These are phyloP conservation scores for Mortierella hygrophila DNA, from an alignment of 192 early-diverging fungal species.

Conservation along the genomic window DNA sequence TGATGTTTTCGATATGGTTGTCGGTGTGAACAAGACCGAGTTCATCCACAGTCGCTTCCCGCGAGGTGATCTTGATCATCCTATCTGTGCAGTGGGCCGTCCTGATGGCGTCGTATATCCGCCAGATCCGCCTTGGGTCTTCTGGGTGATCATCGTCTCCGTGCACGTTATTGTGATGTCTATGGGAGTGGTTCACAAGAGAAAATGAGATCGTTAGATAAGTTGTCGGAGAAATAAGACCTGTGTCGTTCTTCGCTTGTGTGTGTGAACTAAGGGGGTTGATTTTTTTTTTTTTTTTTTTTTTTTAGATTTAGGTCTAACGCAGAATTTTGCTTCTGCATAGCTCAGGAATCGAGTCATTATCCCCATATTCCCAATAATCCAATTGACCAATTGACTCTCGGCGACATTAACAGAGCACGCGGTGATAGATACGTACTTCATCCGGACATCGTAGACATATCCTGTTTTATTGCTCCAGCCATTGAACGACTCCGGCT, in stretches of 20 bases:
- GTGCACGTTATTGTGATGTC: slow-evolving; percentile 70
- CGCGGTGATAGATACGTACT: slow-evolving; percentile 9
- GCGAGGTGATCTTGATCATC: slow-evolving; percentile 60
- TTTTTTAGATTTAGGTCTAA: background rate
- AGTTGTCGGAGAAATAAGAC: background rate
- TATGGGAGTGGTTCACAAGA: background rate
- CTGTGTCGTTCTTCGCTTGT: background rate
- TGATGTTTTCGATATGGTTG: slow-evolving; percentile 62
- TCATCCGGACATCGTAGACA: slow-evolving; percentile 54
- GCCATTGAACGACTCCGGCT: slow-evolving; percentile 36
- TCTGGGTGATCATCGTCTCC: slow-evolving; percentile 79
- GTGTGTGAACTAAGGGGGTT: no score
- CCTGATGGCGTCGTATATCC: slow-evolving; percentile 70
- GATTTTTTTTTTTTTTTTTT: no score
- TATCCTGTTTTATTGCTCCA: slow-evolving; percentile 51
- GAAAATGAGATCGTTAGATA: background rate
- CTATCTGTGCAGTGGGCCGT: slow-evolving; percentile 60
- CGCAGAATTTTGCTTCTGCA: slow-evolving; percentile 3
- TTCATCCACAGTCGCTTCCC: slow-evolving; percentile 64
- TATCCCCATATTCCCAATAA: background rate
- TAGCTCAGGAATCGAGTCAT: background rate
- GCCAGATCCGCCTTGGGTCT: slow-evolving; percentile 77
- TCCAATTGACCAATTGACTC: background rate
- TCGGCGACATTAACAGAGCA: background rate
- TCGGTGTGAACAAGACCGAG: slow-evolving; percentile 70